A percentile compares a stretch with the other conserved stretches of the same genome.
These are phyloP conservation scores for Fusarium palustre DNA, from an alignment of 2,329 filamentous ascomycete species.

Conservation along the genomic window DNA sequence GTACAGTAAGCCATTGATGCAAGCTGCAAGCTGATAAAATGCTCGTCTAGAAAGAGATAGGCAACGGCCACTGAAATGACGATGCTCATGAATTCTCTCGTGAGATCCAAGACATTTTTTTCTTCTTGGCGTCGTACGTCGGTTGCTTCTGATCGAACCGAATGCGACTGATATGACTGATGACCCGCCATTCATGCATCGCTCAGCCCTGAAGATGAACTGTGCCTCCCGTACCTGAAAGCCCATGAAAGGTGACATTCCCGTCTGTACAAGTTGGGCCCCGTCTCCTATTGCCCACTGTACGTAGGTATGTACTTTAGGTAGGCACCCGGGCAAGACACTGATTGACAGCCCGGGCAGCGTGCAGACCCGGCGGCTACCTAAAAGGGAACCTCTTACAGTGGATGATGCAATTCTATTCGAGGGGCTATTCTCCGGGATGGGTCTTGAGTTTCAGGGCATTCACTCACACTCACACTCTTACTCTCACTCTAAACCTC, in stretches of 20 bases:
- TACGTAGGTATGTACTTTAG: neutral
- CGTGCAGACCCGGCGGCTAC: conserved; percentile 1
- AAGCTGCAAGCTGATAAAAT: neutral
- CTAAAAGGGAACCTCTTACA: conserved; percentile 1
- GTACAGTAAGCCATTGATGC: conserved; percentile 4
- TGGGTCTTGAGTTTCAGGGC: conserved; percentile 18
- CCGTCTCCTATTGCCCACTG: neutral
- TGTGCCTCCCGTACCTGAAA: neutral
- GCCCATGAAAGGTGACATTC: neutral
- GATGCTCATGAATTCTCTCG: neutral
- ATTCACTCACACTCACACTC: neutral
- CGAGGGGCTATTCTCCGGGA: conserved; percentile 29
- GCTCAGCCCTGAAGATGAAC: conserved; percentile 1
- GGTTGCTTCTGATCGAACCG: conserved; percentile 4
- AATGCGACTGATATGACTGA: neutral
- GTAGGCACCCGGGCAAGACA: neutral
- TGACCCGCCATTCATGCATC: neutral
- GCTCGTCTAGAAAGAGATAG: neutral
- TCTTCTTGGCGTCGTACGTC: conserved; percentile 29
- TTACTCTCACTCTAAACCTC: neutral
- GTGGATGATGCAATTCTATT: conserved; percentile 12
- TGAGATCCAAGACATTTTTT: neutral
- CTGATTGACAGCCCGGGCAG: neutral
- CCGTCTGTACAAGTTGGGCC: no score
- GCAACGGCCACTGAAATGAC: neutral